Evolutionary conservation across 768 basidiomycete species (phyloP).

Genomic region (Suillus plorans): DNA sequence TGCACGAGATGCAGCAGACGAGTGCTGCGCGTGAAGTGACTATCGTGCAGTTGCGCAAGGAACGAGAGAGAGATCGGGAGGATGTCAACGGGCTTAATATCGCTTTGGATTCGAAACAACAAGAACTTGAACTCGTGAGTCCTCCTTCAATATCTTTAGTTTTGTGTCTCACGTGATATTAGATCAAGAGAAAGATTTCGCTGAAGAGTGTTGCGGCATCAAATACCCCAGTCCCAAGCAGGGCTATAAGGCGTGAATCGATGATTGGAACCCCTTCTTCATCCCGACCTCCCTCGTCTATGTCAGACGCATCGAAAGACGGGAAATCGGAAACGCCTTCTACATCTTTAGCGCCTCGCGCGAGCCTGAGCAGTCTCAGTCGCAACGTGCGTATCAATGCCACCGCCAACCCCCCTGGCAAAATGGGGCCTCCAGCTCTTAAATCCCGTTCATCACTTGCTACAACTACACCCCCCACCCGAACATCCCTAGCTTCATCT

Average conservation of each 20-base stretch:
- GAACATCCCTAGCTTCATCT: neutral
- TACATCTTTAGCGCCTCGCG: conserved; percentile 24
- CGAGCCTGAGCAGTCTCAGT: conserved; percentile 38
- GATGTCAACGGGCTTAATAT: conserved; percentile 86
- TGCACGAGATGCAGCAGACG: conserved; percentile 73
- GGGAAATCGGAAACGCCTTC: conserved; percentile 33
- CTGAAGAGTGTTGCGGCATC: neutral
- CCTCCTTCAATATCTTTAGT: conserved; percentile 6
- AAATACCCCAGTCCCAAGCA: neutral
- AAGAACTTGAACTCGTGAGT: conserved; percentile 86
- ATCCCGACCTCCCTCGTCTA: conserved; percentile 54
- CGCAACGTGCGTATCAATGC: conserved; percentile 51
- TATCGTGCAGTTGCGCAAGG: conserved; percentile 69
- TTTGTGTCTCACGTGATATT: neutral
- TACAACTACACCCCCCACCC: conserved; percentile 37
- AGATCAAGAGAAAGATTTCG: conserved; percentile 16
- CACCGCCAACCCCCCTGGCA: conserved; percentile 21
- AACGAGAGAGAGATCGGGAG: conserved; percentile 65
- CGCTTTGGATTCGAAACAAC: conserved; percentile 91
- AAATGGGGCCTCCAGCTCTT: conserved; percentile 51
- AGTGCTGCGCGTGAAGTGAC: conserved; percentile 85
- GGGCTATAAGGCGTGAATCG: conserved; percentile 48
- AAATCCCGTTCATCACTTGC: conserved; percentile 34
- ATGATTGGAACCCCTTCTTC: conserved; percentile 52
- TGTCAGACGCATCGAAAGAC: conserved; percentile 51